phyloP scores from a whole-genome alignment of 495 filamentous ascomycete species.

The Penicillium silybi region DNA sequence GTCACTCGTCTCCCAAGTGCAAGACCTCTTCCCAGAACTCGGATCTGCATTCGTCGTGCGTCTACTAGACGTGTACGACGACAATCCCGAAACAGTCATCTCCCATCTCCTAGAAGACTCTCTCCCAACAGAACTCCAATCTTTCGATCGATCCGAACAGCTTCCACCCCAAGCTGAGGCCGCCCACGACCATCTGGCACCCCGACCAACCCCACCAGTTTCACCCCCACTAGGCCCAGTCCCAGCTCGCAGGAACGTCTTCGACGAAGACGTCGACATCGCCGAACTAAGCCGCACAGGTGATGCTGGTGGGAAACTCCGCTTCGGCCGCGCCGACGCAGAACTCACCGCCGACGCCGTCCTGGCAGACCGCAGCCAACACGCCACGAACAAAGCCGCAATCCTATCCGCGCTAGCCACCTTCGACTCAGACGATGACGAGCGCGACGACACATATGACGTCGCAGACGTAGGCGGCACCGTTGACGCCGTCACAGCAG shows the following conservation, averaged over 20 bases:
- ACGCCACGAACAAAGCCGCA: constrained; percentile 70
- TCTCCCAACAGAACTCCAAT: constrained; percentile 53
- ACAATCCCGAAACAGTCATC: constrained; percentile 75
- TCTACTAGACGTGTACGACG: constrained; percentile 72
- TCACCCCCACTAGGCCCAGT: constrained; percentile 22
- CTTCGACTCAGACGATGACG: constrained; percentile 94
- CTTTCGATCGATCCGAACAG: constrained; percentile 38
- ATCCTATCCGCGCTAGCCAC: constrained; percentile 87
- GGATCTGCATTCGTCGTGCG: constrained; percentile 77
- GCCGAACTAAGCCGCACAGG: constrained; percentile 57
- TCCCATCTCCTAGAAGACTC: constrained; percentile 81
- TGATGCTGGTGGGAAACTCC: constrained; percentile 55
- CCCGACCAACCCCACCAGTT: constrained; percentile 39
- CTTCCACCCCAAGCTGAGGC: constrained; percentile 25
- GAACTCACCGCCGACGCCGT: constrained; percentile 61
- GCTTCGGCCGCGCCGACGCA: constrained; percentile 68
- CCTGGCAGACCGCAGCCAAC: constrained; percentile 48
- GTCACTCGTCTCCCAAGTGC: constrained; percentile 79
- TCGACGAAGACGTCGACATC: constrained; percentile 72
- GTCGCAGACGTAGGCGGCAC: constrained; percentile 84
- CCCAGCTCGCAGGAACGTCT: constrained; percentile 58
- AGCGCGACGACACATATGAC: constrained; percentile 97
- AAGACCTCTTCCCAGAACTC: constrained; percentile 89
- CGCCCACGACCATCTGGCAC: constrained; percentile 16
- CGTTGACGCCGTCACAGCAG: constrained; percentile 54